Percentiles rank a stretch among this genome's conserved stretches.
Conservation (phyloP, 2,329 filamentous ascomycete species). For the Xylariaceae sp. region DNA sequence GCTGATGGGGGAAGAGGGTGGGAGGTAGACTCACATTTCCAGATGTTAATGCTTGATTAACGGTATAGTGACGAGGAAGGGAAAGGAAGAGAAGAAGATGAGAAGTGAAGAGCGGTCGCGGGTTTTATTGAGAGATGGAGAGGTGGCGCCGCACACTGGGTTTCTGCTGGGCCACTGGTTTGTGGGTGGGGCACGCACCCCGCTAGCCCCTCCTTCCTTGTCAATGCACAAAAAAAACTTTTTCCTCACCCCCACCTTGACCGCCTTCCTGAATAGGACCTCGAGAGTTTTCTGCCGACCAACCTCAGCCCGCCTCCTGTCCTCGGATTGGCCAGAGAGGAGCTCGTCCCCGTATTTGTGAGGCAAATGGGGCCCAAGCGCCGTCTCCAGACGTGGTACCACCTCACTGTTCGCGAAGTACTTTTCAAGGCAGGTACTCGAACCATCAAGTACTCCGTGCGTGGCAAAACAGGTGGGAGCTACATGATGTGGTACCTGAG, state of each 20-base stretch:
- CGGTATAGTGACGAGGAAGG: slow-evolving; percentile 36
- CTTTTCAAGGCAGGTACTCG: background rate
- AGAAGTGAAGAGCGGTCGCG: slow-evolving; percentile 22
- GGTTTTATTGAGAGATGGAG: slow-evolving; percentile 21
- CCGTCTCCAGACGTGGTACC: background rate
- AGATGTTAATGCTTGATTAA: slow-evolving; percentile 39
- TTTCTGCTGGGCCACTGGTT: slow-evolving; percentile 15
- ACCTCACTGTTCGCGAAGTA: background rate
- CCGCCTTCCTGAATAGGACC: slow-evolving; percentile 10
- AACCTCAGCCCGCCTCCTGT: background rate
- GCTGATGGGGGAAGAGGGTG: slow-evolving; percentile 6
- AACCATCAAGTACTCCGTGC: too few relatives aligned
- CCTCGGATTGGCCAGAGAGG: slow-evolving; percentile 6
- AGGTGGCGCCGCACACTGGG: slow-evolving; percentile 14
- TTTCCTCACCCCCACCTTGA: slow-evolving; percentile 22
- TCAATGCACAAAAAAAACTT: slow-evolving; percentile 19
- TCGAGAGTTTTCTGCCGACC: slow-evolving; percentile 1
- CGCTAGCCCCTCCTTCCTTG: slow-evolving; percentile 19
- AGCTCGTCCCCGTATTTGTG: background rate
- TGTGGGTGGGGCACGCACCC: slow-evolving; percentile 19
- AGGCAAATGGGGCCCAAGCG: slow-evolving; percentile 13
- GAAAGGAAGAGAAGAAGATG: slow-evolving; percentile 29
- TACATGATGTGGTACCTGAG: background rate
- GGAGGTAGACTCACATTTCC: slow-evolving; percentile 27
- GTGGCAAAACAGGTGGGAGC: too few relatives aligned